phyloP scores from a whole-genome alignment of 306 rosid genomes.

The Quillaja saponaria region DNA sequence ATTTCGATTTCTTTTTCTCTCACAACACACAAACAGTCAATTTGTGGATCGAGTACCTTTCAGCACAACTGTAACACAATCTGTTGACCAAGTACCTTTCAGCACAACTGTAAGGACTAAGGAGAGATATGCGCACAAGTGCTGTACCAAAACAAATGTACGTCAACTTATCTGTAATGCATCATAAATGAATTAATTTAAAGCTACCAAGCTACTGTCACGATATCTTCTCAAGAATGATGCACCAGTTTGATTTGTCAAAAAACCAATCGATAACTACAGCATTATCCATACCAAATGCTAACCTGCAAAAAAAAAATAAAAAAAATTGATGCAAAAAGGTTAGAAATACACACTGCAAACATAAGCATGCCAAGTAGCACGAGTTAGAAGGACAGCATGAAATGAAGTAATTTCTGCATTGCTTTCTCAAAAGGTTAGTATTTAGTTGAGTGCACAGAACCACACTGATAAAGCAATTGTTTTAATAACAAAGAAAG shows the following conservation, averaged over 20 bases:
- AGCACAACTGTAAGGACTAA: no score
- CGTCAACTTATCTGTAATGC: no score
- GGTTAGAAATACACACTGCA: constrained; percentile 21
- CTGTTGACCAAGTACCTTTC: no score
- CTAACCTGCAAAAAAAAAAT: constrained; percentile 55
- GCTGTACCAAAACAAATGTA: no score
- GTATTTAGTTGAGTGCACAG: background rate
- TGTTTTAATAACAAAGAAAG: background rate
- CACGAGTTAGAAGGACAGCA: background rate
- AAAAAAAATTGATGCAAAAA: constrained; percentile 1
- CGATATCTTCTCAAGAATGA: constrained; percentile 68
- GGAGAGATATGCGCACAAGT: no score
- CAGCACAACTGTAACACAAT: no score
- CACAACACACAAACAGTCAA: no score
- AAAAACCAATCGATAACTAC: constrained; percentile 74
- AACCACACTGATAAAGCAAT: constrained; percentile 7
- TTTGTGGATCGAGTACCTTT: no score
- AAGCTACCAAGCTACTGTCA: constrained; percentile 27
- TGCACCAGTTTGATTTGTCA: constrained; percentile 94
- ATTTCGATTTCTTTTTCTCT: no score
- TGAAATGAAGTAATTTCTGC: background rate
- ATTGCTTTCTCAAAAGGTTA: constrained; percentile 3
- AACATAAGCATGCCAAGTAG: constrained; percentile 12
- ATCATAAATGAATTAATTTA: no score
- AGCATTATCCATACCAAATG: constrained; percentile 63